Evolutionary conservation across 2,329 filamentous ascomycete species (phyloP), one percentile per base, ranked within the genome.

Genomic region (Penicillium carneum): DNA sequence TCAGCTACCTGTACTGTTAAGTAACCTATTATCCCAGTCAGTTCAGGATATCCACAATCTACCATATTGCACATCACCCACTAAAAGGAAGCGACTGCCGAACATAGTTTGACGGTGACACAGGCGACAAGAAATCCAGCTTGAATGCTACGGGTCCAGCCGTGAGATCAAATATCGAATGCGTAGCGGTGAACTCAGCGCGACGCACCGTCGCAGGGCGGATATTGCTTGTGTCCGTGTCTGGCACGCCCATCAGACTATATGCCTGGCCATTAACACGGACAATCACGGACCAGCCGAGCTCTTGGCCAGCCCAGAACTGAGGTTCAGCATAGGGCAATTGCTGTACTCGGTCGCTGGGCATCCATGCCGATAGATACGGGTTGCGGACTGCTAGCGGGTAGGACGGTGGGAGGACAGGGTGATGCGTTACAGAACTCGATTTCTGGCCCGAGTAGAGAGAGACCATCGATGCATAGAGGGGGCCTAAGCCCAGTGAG

Each of bases 121-220:
- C 76, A 0, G 79, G 80, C 14, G 80, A 81, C 60, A 82, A 77
- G 62, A 82, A 82, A 61, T 82, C 80, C 34, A 82, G 62, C 0
- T 69, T 74, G 38, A 81, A 69, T 11, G 56, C 71, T 7, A 74
- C 74, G 12, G 67, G 38, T 0, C 78, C 78, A 16, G 79, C 79
- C 38, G 67, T 70, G 12, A 81, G 69, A 7, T 68, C 75, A 59
- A 82, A 81, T 4, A 76, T 64, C 4, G 77, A 75, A 65, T 80
- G 80, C 0, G 79, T 81, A 5, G 79, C 72, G 1, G 77, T 81
- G 67, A 77, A 81, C 49, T 77, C 72, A 0, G 76, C 77, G 26
- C 65, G 72, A 2, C 63, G 69, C 34, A 80, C 73, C 10, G 68
- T 68, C 5, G 76, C 79, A 20, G 77, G 67, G 39, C 69, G 66